A percentile compares a stretch with the other conserved stretches of the same genome.
Conservation (phyloP, 2,329 filamentous ascomycete genomes). For the Penicillium rolfsii region DNA sequence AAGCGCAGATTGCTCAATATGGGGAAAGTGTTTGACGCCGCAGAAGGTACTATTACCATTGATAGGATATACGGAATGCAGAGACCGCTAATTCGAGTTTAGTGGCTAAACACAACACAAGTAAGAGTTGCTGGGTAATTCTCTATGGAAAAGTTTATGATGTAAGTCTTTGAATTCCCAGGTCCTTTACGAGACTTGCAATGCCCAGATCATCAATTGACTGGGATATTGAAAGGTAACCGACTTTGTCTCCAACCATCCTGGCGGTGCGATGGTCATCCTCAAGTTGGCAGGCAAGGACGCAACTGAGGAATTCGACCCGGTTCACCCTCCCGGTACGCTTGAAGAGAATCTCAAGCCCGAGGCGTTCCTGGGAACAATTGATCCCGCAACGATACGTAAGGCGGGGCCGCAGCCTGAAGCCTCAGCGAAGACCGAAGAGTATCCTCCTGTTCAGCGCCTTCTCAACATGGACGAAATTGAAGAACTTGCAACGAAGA, state of each 20-base stretch:
- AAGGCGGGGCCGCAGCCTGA: constrained; percentile 42
- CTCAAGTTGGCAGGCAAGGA: constrained; percentile 82
- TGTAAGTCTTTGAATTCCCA: constrained; percentile 16
- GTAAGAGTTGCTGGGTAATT: constrained; percentile 23
- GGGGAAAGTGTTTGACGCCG: constrained; percentile 16
- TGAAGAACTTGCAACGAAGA: constrained; percentile 74
- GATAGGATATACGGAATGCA: neutral
- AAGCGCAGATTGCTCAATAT: constrained; percentile 1
- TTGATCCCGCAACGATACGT: constrained; percentile 69
- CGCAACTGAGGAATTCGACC: constrained; percentile 89
- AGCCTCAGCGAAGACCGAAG: constrained; percentile 52
- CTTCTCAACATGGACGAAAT: constrained; percentile 87
- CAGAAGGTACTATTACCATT: constrained; percentile 11
- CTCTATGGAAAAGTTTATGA: constrained; percentile 30
- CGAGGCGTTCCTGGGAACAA: constrained; percentile 68
- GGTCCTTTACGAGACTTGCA: neutral
- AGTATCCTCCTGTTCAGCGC: constrained; percentile 26
- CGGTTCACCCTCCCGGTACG: constrained; percentile 83
- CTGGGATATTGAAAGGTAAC: constrained; percentile 52
- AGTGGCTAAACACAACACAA: constrained; percentile 16
- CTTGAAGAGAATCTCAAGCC: constrained; percentile 78
- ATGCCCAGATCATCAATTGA: neutral
- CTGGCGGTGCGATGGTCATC: constrained; percentile 82
- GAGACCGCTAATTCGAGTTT: neutral
- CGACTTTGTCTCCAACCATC: constrained; percentile 78